Percentiles rank a stretch among this genome's conserved stretches.
Conservation (phyloP, 768 basidiomycete species). For the Cubamyces sp. region DNA sequence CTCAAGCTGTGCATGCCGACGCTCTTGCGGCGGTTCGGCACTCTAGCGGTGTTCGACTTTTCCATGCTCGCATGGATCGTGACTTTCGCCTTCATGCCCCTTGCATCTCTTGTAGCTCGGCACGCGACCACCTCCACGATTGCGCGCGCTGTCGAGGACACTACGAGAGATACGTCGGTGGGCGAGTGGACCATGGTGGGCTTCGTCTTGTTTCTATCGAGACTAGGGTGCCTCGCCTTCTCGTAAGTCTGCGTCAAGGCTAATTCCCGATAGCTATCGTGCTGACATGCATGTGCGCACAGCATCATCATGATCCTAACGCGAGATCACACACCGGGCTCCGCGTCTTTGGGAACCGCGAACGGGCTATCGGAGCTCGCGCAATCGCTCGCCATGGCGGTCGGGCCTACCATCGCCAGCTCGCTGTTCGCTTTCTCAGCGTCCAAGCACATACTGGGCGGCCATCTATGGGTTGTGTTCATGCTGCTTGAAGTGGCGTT, state of each 20-base stretch:
- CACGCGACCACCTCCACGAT: conserved; percentile 36
- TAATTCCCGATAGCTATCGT: neutral
- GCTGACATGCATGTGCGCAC: neutral
- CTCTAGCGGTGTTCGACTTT: conserved; percentile 53
- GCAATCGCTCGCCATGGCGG: conserved; percentile 33
- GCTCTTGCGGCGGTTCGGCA: conserved; percentile 53
- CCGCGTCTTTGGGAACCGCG: conserved; percentile 36
- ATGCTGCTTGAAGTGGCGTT: conserved; percentile 25
- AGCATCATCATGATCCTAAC: conserved; percentile 38
- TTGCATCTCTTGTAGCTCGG: conserved; percentile 54
- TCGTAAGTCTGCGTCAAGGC: conserved; percentile 45
- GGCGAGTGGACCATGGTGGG: conserved; percentile 55
- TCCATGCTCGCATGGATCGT: conserved; percentile 59
- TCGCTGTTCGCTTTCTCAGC: conserved; percentile 35
- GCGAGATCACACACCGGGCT: conserved; percentile 34
- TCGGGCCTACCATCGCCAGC: conserved; percentile 36
- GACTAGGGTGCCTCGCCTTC: conserved; percentile 53
- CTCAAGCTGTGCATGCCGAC: conserved; percentile 59
- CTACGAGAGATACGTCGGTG: conserved; percentile 24
- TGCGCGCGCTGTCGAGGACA: neutral
- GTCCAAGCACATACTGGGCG: conserved; percentile 26
- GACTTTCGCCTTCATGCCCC: conserved; percentile 52
- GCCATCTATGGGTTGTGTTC: conserved; percentile 33
- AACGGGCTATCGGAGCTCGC: conserved; percentile 41
- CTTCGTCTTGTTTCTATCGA: conserved; percentile 47